Evolutionary conservation across 805 yeast genomes (phyloP), one percentile per base, ranked within the genome.

Genomic region (Lachancea lanzarotensis): DNA sequence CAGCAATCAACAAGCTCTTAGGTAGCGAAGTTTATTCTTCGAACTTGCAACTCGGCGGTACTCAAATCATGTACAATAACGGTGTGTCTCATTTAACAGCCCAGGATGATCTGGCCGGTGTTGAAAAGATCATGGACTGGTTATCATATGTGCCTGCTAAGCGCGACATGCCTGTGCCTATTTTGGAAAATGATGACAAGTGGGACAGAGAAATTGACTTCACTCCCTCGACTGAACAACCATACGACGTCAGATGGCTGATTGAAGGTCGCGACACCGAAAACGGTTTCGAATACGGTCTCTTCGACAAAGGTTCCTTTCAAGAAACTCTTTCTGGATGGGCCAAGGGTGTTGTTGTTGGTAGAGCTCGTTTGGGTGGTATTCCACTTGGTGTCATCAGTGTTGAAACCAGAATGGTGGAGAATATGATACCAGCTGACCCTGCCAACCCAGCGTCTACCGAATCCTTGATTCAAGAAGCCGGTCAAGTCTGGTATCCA

Each of bases 401-500:
- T 57, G 98, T 95, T 54, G 98, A 93, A 69, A 84, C 95, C 18
- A 79, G 93, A 61, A 75, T 82, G 43, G 81, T 95, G 49, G 98
- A 95, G 57, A 93, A 91, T 72, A 70, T 88, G 56, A 67, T 78
- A 51, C 98, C 98, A 40, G 99, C 99, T 35, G 99, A 93, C 64
- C 98, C 99, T 34, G 99, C 99, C 30, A 93, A 93, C 70, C 95
- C 95, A 42, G 89, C 80, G 45, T 90, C 98, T 15, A 87, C 93
- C 35, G 98, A 93, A 69, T 71, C 78, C 56, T 67, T 84, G 61
- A 70, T 87, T 48, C 95, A 85, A 67, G 98, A 93, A 69, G 97
- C 99, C 51, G 99, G 98, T 63, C 97, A 90, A 74, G 99, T 93
- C 55, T 93, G 99, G 99, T 87, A 90, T 73, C 99, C 99, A 58